These are phyloP conservation scores for Neurospora sp. DNA, from an alignment of 495 filamentous ascomycete species.

Conservation along the genomic window DNA sequence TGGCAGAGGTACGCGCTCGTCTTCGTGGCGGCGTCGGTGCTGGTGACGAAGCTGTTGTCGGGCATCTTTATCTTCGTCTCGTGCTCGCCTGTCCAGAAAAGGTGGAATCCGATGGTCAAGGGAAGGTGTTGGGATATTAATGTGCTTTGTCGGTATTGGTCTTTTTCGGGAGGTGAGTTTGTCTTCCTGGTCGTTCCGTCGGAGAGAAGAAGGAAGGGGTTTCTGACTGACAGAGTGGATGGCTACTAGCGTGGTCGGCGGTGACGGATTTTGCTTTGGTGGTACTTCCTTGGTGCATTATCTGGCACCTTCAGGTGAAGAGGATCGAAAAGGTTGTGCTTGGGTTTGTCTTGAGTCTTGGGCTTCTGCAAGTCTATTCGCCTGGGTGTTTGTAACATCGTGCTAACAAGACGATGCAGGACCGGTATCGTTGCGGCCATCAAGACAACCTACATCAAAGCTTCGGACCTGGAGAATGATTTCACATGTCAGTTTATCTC, in stretches of 20 bases:
- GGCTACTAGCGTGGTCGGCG: conserved; percentile 5
- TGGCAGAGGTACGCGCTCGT: background rate
- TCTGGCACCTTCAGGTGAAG: conserved; percentile 16
- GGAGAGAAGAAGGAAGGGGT: too few species aligned
- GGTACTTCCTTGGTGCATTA: conserved; percentile 18
- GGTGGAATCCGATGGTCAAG: background rate
- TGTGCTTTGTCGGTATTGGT: background rate
- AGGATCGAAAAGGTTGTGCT: conserved; percentile 16
- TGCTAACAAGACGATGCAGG: background rate
- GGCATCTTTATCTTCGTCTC: background rate
- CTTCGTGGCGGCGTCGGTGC: background rate
- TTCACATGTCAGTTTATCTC: background rate
- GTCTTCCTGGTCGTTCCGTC: background rate
- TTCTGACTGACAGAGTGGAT: background rate
- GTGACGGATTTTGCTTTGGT: conserved; percentile 4
- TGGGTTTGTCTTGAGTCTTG: conserved; percentile 18
- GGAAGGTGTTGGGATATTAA: background rate
- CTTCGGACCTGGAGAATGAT: background rate
- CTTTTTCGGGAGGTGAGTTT: background rate
- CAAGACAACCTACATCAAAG: background rate
- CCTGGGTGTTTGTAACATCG: background rate
- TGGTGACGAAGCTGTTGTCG: background rate
- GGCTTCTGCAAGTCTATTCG: conserved; percentile 9
- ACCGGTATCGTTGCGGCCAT: background rate
- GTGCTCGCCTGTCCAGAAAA: background rate